These are phyloP conservation scores for Cryptococcus wingfieldii DNA, from an alignment of 1,284 basidiomycete species.

Conservation along the genomic window DNA sequence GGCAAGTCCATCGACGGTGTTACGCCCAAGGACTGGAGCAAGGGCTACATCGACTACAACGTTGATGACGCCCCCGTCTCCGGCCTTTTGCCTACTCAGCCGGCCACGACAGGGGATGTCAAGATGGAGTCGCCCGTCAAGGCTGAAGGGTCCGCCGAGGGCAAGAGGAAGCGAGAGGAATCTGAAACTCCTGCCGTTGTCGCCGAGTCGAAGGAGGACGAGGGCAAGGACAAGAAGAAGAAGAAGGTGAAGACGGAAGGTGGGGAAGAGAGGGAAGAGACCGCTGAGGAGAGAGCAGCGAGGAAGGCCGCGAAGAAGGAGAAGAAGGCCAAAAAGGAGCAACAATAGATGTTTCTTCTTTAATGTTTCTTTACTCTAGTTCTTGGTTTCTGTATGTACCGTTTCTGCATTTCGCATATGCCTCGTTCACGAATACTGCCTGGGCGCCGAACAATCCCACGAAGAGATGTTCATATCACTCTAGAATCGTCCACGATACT, in stretches of 20 bases:
- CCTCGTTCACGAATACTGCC: not conserved
- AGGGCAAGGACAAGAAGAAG: constrained; percentile 60
- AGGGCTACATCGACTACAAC: constrained; percentile 87
- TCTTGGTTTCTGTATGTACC: constrained; percentile 19
- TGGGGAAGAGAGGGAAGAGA: constrained; percentile 51
- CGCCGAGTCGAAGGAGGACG: constrained; percentile 38
- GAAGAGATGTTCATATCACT: too few relatives aligned
- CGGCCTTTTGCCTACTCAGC: constrained; percentile 37
- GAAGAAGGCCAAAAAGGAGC: constrained; percentile 43
- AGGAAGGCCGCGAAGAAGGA: constrained; percentile 46
- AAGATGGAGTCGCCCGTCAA: constrained; percentile 21
- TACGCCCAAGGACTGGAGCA: constrained; percentile 87
- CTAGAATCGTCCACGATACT: too few relatives aligned
- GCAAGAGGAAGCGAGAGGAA: constrained; percentile 53
- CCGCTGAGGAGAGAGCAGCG: constrained; percentile 44
- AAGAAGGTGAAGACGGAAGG: constrained; percentile 53
- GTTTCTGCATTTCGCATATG: constrained; percentile 9
- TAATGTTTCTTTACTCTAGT: not conserved
- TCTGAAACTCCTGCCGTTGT: constrained; percentile 40
- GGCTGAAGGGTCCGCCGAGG: constrained; percentile 51
- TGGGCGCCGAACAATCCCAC: not conserved
- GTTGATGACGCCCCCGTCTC: constrained; percentile 40
- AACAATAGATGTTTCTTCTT: not conserved
- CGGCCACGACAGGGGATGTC: constrained; percentile 16
- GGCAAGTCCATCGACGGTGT: constrained; percentile 87